phyloP scores from a whole-genome alignment of 495 filamentous ascomycete species.

The Margaritispora aquatica region DNA sequence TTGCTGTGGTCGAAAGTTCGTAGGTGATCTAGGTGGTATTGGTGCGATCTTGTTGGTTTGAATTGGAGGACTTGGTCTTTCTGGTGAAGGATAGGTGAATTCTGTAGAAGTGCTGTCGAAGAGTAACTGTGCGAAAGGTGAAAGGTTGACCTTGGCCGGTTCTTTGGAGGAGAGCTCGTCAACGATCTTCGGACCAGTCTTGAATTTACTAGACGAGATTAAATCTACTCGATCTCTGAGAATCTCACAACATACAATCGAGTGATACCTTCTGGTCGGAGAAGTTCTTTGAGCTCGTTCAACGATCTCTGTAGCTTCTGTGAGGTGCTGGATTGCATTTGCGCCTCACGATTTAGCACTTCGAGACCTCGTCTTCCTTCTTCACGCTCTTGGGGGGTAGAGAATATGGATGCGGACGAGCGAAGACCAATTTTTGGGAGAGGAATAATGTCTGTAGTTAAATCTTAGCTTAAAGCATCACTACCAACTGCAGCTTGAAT shows the following conservation, averaged over 20 bases:
- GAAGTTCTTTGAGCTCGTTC: slow-evolving; percentile 61
- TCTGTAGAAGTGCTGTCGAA: slow-evolving; percentile 17
- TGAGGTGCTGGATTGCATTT: slow-evolving; percentile 28
- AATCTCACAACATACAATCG: slow-evolving; percentile 31
- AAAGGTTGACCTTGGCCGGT: slow-evolving; percentile 10
- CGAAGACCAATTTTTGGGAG: slow-evolving; percentile 52
- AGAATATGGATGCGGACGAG: slow-evolving; percentile 39
- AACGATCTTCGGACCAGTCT: slow-evolving; percentile 32
- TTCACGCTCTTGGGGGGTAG: slow-evolving; percentile 30
- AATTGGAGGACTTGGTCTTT: slow-evolving; percentile 6
- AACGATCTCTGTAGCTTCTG: slow-evolving; percentile 43
- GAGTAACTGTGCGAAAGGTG: slow-evolving; percentile 22
- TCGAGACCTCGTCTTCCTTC: slow-evolving; percentile 36
- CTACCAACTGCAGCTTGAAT: too few species aligned
- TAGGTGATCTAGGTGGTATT: slow-evolving; percentile 18
- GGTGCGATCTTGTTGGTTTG: slow-evolving; percentile 13
- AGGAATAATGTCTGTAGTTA: slow-evolving; percentile 56
- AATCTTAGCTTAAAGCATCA: slow-evolving; percentile 5
- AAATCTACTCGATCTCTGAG: slow-evolving; percentile 10
- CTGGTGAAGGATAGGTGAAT: slow-evolving; percentile 19
- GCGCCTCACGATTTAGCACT: slow-evolving; percentile 46
- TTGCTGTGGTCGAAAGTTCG: slow-evolving; percentile 18
- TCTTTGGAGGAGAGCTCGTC: background rate
- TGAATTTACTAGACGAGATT: slow-evolving; percentile 56
- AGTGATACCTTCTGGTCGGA: slow-evolving; percentile 61